Conservation (phyloP, 371 early-diverging fungal species). For the Mortierella sp. region DNA sequence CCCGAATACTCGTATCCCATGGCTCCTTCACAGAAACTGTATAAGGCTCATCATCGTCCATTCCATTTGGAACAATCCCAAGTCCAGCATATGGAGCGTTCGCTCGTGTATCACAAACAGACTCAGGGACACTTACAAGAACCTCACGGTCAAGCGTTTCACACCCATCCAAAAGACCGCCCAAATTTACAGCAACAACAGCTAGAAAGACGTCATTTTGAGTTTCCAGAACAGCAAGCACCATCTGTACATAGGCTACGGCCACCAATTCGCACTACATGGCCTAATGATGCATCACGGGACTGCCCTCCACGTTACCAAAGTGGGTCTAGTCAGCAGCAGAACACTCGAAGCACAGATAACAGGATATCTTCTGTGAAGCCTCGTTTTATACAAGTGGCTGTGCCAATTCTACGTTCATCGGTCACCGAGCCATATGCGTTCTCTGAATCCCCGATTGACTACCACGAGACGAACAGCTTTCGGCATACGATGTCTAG, state of each 20-base stretch:
- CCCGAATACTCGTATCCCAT: conserved; percentile 47
- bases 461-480: conserved; percentile 14
- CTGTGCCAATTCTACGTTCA: conserved; percentile 5
- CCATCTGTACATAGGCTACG: too few relatives aligned
- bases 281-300: conserved; percentile 17
- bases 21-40: conserved; percentile 12
- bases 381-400: conserved; percentile 24
- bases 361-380: conserved; percentile 27
- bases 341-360: conserved; percentile 12
- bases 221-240: conserved; percentile 4
- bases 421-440: conserved; percentile 8
- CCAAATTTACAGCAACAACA: conserved; percentile 7
- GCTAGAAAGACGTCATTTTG: neutral
- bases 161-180: neutral
- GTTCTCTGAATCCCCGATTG: conserved; percentile 35
- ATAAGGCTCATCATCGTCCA: conserved; percentile 8
- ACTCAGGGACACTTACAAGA: neutral
- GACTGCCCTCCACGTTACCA: conserved; percentile 13
- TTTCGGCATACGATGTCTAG: conserved; percentile 6
- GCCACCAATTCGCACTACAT: conserved; percentile 13
- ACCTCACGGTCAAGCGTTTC: neutral
- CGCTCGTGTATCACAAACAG: neutral
- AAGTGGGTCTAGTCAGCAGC: conserved; percentile 3
- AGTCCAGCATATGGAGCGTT: conserved; percentile 6
- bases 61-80: conserved; percentile 5